Percentiles rank a stretch among this genome's conserved stretches.
Conservation (phyloP, 768 basidiomycete species). For the Collybia sordida region DNA sequence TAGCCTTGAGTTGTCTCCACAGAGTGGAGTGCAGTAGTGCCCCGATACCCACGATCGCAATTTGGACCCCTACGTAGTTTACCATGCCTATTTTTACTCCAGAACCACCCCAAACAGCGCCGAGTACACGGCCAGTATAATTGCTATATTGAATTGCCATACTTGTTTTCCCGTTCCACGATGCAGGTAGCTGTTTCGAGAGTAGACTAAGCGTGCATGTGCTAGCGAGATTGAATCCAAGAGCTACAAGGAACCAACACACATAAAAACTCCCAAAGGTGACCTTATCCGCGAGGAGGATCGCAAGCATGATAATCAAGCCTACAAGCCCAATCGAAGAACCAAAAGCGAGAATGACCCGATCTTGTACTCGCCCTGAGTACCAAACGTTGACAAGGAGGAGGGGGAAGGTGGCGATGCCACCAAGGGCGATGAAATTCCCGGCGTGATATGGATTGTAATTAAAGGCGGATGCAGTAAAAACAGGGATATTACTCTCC, state of each 20-base stretch:
- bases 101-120: constrained; percentile 63
- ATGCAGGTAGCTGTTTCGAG: constrained; percentile 61
- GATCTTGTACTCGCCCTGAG: constrained; percentile 46
- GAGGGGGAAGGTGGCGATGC: constrained; percentile 48
- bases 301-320: constrained; percentile 12
- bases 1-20: constrained; percentile 64
- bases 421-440: constrained; percentile 52
- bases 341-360: constrained; percentile 44
- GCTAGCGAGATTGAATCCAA: constrained; percentile 71
- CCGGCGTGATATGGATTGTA: constrained; percentile 44
- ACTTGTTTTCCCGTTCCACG: constrained; percentile 55
- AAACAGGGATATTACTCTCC: constrained; percentile 59
- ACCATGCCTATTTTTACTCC: constrained; percentile 58
- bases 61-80: constrained; percentile 54
- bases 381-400: constrained; percentile 46
- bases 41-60: constrained; percentile 58
- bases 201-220: constrained; percentile 63
- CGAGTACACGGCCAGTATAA: constrained; percentile 57
- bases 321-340: constrained; percentile 9
- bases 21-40: constrained; percentile 49
- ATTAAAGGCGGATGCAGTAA: constrained; percentile 34
- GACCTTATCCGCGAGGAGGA: constrained; percentile 22
- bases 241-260: constrained; percentile 56
- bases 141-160: constrained; percentile 66
- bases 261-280: constrained; percentile 44